Evolutionary conservation across 2,329 filamentous ascomycete species (phyloP).

Genomic region (Albifimbria verrucaria): DNA sequence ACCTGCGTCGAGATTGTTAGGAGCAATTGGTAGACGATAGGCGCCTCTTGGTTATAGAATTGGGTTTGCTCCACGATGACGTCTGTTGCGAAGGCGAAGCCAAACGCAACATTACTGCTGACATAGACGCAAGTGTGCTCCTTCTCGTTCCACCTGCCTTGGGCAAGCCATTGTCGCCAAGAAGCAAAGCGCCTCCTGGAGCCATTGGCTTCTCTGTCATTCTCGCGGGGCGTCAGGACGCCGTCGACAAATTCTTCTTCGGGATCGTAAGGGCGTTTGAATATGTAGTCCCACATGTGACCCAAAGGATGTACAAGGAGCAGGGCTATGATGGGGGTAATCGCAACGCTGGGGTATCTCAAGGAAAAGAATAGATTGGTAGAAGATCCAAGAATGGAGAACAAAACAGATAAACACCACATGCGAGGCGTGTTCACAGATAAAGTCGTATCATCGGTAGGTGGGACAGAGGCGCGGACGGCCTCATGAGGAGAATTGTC

Average conservation of each 20-base stretch:
- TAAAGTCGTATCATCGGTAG: slow-evolving; percentile 70
- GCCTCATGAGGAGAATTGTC: slow-evolving; percentile 76
- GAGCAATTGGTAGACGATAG: slow-evolving; percentile 74
- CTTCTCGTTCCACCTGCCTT: slow-evolving; percentile 83
- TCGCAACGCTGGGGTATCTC: slow-evolving; percentile 85
- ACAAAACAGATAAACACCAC: slow-evolving; percentile 78
- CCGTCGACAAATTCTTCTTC: slow-evolving; percentile 50
- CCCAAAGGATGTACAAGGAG: slow-evolving; percentile 82
- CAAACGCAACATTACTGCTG: slow-evolving; percentile 85
- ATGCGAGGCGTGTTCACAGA: slow-evolving; percentile 86
- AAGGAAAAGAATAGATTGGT: slow-evolving; percentile 88
- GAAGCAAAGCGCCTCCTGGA: slow-evolving; percentile 30
- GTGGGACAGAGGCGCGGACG: slow-evolving; percentile 75
- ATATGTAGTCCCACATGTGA: slow-evolving; percentile 69
- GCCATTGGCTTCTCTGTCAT: slow-evolving; percentile 12
- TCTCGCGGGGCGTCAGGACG: slow-evolving; percentile 23
- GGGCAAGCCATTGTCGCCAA: slow-evolving; percentile 70
- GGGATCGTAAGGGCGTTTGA: slow-evolving; percentile 60
- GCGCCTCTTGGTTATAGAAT: slow-evolving; percentile 80
- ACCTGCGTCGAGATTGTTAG: slow-evolving; percentile 85
- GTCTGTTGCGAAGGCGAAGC: slow-evolving; percentile 85
- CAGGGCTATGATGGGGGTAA: slow-evolving; percentile 83
- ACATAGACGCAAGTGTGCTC: slow-evolving; percentile 88
- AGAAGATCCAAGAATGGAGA: slow-evolving; percentile 76
- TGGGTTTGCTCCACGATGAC: slow-evolving; percentile 87